Percentiles rank a stretch among this genome's conserved stretches.
These are phyloP conservation scores for Colletotrichum musicola DNA, from an alignment of 2,329 filamentous ascomycete genomes.

Conservation along the genomic window DNA sequence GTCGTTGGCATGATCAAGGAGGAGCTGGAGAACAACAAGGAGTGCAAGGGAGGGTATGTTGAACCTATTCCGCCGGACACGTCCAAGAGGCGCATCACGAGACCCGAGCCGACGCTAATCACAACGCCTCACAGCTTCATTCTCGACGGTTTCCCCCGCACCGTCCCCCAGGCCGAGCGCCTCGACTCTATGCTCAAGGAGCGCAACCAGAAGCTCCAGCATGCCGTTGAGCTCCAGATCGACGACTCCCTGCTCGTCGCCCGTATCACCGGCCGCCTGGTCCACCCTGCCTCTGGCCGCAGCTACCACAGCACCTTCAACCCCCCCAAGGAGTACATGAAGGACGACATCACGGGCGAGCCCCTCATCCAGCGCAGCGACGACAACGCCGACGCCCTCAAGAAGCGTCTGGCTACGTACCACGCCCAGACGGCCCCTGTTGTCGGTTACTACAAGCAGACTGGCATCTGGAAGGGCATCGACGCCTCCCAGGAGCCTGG, in stretches of 20 bases:
- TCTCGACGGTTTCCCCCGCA: constrained; percentile 97
- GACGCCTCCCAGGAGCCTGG: constrained; percentile 97
- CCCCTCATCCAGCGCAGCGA: constrained; percentile 95
- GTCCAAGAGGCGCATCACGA: constrained; percentile 8
- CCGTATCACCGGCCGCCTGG: constrained; percentile 94
- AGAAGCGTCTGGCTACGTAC: constrained; percentile 94
- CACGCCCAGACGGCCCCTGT: constrained; percentile 94
- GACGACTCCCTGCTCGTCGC: constrained; percentile 94
- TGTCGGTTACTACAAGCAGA: constrained; percentile 96
- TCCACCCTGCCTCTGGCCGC: constrained; percentile 96
- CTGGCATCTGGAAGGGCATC: constrained; percentile 94
- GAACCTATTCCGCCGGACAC: constrained; percentile 9
- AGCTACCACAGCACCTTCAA: constrained; percentile 99
- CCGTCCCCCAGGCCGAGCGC: constrained; percentile 93
- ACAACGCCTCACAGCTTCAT: constrained; percentile 79
- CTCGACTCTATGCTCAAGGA: constrained; percentile 90
- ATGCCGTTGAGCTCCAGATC: constrained; percentile 96
- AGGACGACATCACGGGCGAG: constrained; percentile 96
- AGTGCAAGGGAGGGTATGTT: constrained; percentile 94
- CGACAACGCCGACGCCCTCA: constrained; percentile 95
- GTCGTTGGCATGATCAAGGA: constrained; percentile 99
- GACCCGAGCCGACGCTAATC: constrained; percentile 15
- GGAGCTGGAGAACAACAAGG: constrained; percentile 91
- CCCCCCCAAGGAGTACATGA: constrained; percentile 94
- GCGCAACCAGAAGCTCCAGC: constrained; percentile 87